Base-by-base conservation (phyloP, 805 yeast species). In the Candida tallmaniae region DNA sequence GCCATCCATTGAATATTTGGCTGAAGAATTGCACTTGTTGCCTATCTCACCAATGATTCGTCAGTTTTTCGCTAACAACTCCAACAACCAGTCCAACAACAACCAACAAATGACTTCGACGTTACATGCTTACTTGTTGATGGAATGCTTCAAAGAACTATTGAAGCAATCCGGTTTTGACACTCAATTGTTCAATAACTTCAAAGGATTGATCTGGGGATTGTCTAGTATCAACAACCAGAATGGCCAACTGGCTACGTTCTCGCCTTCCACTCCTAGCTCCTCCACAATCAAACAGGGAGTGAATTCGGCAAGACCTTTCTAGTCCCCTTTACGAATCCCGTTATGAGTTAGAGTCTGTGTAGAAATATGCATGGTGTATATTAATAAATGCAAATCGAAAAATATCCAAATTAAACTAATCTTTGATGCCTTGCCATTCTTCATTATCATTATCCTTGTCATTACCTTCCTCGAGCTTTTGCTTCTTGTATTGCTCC, bases 21-120 rank as follows among this genome's bases (percentile, higher is more conserved):
- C 87, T 0, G 89, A 82, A 49, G 89, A 81, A 36, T 61, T 82
- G 34, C 54, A 55, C 29, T 78, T 80, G 5, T 71, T 82, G 31
- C 82, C 83, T 10, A 75, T 81, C 32, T 70, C 78, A 22, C 74
- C 74, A 2, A 56, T 67, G 22, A 56, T 73, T 58, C 59, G 67
- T 35, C 67, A 62, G 37, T 58, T 54, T 33, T 62, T 62, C 47
- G 45, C 60, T 8, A 43, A 53, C 5, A 38, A 48, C 15, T 41
- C 43, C 2, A 52, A 44, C 22, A 53, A 51, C 11, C 59, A 52
- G 27, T 4, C 23, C 10, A 37, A 30, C 26, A 52, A 47, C 27
- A 52, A 47, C 27, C 68, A 62, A 39, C 57, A 52, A 28, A 41
- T 63, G 73, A 44, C 76, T 58, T 54, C 75, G 60, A 42, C 82